These are phyloP conservation scores for Lipomyces mesembrius DNA, from an alignment of 805 yeast species.

Conservation along the genomic window DNA sequence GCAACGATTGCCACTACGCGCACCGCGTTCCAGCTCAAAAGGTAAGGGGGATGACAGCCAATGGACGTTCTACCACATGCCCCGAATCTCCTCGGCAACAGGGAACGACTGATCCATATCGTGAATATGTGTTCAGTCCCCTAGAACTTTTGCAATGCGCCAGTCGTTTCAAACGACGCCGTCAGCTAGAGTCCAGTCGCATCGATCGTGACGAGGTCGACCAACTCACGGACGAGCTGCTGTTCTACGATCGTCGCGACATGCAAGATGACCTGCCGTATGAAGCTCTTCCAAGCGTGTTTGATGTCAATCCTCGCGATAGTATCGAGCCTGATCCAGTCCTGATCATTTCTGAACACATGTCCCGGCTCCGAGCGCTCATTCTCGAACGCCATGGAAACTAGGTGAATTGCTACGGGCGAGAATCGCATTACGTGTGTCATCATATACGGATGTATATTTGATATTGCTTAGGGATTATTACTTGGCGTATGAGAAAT, in stretches of 20 bases:
- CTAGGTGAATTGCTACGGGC: not conserved
- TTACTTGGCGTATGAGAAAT: not conserved
- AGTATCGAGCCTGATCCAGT: not conserved
- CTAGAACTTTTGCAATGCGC: not conserved
- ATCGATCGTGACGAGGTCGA: not conserved
- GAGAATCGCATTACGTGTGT: not conserved
- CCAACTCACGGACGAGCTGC: not conserved
- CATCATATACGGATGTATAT: not conserved
- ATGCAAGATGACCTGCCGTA: not conserved
- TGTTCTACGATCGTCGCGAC: not conserved
- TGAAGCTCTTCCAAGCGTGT: not conserved
- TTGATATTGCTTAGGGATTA: not conserved
- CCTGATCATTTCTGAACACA: not conserved
- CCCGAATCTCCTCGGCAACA: not conserved
- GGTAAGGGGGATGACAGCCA: not conserved
- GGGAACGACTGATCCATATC: not conserved
- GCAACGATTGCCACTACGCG: conserved; percentile 31
- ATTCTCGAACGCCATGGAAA: not conserved
- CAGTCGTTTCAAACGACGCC: not conserved
- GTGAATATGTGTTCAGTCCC: not conserved
- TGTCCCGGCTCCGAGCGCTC: not conserved
- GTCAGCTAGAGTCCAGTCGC: not conserved
- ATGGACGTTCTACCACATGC: not conserved
- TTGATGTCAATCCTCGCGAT: not conserved
- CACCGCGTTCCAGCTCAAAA: conserved; percentile 14